Evolutionary conservation across 2,329 filamentous ascomycete species (phyloP).

Genomic region (Claviceps quebecensis): DNA sequence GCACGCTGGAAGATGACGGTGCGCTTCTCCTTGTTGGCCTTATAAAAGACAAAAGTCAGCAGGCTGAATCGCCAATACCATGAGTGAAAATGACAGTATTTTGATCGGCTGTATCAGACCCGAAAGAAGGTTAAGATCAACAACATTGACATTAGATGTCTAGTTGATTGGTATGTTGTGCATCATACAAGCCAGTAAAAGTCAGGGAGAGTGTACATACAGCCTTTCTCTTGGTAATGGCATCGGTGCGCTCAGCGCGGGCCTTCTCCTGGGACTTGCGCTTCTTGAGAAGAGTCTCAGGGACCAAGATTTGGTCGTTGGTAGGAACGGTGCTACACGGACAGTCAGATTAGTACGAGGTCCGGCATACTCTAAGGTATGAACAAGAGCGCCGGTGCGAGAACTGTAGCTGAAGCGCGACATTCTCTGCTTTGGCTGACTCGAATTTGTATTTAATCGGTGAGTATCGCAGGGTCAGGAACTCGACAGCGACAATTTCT

Average conservation of each 20-base stretch:
- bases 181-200: conserved; percentile 54
- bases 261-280: conserved; percentile 99
- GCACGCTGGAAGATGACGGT: conserved; percentile 98
- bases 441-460: conserved; percentile 71
- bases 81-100: conserved; percentile 6
- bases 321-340: conserved; percentile 69
- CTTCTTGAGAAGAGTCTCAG: conserved; percentile 99
- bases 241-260: conserved; percentile 72
- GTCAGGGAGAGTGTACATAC: conserved; percentile 45
- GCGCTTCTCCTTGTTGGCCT: conserved; percentile 99
- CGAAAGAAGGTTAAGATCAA: conserved; percentile 99
- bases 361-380: conserved; percentile 48
- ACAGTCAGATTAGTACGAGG: conserved; percentile 64
- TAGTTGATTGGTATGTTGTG: conserved; percentile 85
- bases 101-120: conserved; percentile 57
- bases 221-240: conserved; percentile 77
- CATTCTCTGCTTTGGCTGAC: conserved; percentile 84
- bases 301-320: conserved; percentile 89
- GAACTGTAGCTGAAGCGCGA: conserved; percentile 85
- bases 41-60: conserved; percentile 25
- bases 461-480: conserved; percentile 34
- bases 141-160: conserved; percentile 73
- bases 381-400: conserved; percentile 65
- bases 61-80: conserved; percentile 19
- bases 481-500: conserved; percentile 4